Evolutionary conservation across 2,329 filamentous ascomycete species (phyloP).

Genomic region (Colletotrichum chlorophyti): DNA sequence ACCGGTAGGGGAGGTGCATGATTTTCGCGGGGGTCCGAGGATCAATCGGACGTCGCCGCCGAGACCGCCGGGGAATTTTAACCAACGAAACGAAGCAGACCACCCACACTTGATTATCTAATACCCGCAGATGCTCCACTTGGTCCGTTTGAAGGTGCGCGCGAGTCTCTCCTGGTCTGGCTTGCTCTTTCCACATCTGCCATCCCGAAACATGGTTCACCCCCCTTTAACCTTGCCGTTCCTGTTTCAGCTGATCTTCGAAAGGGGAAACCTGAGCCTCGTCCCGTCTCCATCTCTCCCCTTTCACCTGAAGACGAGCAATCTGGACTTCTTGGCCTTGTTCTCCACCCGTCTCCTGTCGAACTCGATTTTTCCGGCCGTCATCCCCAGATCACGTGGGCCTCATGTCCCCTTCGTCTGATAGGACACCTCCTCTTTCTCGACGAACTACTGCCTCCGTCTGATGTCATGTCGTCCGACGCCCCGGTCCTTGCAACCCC

Average conservation of each 20-base stretch:
- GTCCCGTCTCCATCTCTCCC: neutral
- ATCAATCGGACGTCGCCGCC: conserved; percentile 16
- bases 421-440: neutral
- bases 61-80: conserved; percentile 9
- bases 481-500: conserved; percentile 9
- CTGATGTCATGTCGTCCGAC: conserved; percentile 22
- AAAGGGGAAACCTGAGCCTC: conserved; percentile 18
- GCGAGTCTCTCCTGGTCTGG: neutral
- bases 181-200: neutral
- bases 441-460: neutral
- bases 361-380: conserved; percentile 2
- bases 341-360: neutral
- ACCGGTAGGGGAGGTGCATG: conserved; percentile 16
- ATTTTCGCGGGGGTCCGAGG: conserved; percentile 24
- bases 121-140: conserved; percentile 14
- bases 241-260: conserved; percentile 27
- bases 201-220: conserved; percentile 12
- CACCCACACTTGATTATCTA: neutral
- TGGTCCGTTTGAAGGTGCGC: conserved; percentile 20
- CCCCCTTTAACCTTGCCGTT: conserved; percentile 13
- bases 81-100: conserved; percentile 1
- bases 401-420: neutral
- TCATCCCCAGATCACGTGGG: conserved; percentile 16
- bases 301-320: neutral
- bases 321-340: neutral